Conservation (phyloP, 306 rosid genomes). For the Pyrus betulifolia region DNA sequence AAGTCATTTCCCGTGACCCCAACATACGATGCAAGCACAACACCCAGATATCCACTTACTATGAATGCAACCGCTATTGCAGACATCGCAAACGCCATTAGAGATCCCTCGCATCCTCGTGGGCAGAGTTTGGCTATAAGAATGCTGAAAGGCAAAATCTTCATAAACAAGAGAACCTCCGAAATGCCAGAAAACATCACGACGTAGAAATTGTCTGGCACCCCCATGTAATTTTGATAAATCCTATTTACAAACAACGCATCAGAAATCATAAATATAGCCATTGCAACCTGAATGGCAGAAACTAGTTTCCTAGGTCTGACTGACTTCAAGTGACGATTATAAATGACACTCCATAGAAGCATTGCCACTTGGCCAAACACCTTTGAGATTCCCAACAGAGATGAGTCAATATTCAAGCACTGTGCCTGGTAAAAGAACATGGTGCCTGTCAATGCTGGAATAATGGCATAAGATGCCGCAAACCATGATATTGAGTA, state of each 20-base stretch:
- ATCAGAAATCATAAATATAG: conserved; percentile 71
- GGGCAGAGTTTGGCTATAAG: conserved; percentile 73
- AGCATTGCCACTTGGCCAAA: conserved; percentile 87
- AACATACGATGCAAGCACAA: conserved; percentile 58
- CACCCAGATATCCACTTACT: conserved; percentile 81
- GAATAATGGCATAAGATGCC: conserved; percentile 74
- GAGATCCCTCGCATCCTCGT: conserved; percentile 83
- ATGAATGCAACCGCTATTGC: conserved; percentile 65
- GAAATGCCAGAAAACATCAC: conserved; percentile 68
- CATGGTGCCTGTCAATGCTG: conserved; percentile 82
- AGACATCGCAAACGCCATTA: conserved; percentile 89
- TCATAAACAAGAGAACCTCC: conserved; percentile 65
- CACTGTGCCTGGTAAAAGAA: conserved; percentile 82
- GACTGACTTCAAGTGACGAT: conserved; percentile 48
- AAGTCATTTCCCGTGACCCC: conserved; percentile 61
- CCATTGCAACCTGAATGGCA: conserved; percentile 59
- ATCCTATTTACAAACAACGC: conserved; percentile 65
- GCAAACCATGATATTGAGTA: conserved; percentile 75
- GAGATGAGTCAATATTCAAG: conserved; percentile 60
- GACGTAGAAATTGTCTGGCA: conserved; percentile 61
- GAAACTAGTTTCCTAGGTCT: conserved; percentile 66
- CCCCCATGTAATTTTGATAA: conserved; percentile 49
- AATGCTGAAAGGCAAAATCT: conserved; percentile 77
- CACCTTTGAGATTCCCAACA: conserved; percentile 77
- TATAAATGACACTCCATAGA: conserved; percentile 62